These are phyloP conservation scores for Apiospora rasikravindrae DNA, from an alignment of 2,329 filamentous ascomycete genomes.

Conservation along the genomic window DNA sequence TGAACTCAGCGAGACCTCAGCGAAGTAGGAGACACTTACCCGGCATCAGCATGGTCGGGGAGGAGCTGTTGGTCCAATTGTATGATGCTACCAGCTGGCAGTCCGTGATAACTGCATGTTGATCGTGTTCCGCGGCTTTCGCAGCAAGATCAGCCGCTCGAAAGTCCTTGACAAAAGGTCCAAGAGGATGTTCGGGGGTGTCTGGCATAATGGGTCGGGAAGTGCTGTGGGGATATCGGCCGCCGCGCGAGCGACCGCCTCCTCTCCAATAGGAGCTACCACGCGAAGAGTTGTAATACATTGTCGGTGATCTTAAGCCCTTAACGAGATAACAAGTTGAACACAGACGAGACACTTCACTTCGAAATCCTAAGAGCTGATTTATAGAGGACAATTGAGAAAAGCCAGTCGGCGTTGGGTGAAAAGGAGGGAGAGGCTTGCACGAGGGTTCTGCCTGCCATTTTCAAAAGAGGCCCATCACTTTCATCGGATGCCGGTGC, in stretches of 20 bases:
- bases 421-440: background rate
- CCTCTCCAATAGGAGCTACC: background rate
- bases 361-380: background rate
- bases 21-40: slow-evolving; percentile 30
- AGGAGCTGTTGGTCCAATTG: slow-evolving; percentile 40
- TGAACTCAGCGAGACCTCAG: background rate
- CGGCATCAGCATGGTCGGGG: slow-evolving; percentile 39
- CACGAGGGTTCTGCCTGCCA: background rate
- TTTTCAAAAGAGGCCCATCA: background rate
- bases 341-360: background rate
- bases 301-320: background rate
- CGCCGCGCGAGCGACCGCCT: background rate
- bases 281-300: background rate
- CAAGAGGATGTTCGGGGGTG: slow-evolving; percentile 21
- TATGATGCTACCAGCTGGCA: slow-evolving; percentile 39
- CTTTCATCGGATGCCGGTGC: background rate
- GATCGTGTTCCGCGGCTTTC: background rate
- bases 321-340: background rate
- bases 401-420: background rate
- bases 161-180: slow-evolving; percentile 18
- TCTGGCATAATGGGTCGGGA: background rate
- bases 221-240: background rate
- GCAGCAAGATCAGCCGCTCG: background rate
- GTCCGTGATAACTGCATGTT: slow-evolving; percentile 19
- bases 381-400: background rate